These are phyloP conservation scores for Grifola frondosa DNA, from an alignment of 1,284 basidiomycete species.

Conservation along the genomic window DNA sequence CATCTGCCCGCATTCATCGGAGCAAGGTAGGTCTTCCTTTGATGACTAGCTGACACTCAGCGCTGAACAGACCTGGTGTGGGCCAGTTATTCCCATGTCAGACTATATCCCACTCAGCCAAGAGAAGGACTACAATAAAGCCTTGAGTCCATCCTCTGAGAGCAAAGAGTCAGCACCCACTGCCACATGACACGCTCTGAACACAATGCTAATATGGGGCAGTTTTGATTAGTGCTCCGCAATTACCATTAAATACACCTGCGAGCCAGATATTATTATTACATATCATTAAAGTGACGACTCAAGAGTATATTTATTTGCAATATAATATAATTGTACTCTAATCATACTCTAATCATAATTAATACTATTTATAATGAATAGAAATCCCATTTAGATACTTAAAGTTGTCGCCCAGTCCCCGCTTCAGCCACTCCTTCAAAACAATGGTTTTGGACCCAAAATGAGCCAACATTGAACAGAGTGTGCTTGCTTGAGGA, in stretches of 20 bases:
- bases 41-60: too few relatives aligned
- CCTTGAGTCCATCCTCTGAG: too few relatives aligned
- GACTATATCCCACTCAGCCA: too few relatives aligned
- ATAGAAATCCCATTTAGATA: conserved; percentile 15
- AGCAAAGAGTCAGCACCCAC: too few relatives aligned
- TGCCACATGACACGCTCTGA: too few relatives aligned
- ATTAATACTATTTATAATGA: conserved; percentile 1
- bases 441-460: conserved; percentile 18
- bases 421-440: conserved; percentile 25
- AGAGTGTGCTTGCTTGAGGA: too few relatives aligned
- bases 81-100: too few relatives aligned
- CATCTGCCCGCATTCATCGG: too few relatives aligned
- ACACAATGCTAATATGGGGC: too few relatives aligned
- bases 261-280: conserved; percentile 5
- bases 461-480: conserved; percentile 21
- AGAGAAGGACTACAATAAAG: too few relatives aligned
- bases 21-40: too few relatives aligned
- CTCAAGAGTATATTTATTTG: not conserved
- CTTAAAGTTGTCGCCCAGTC: conserved; percentile 18
- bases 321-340: conserved; percentile 9
- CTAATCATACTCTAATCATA: conserved; percentile 9
- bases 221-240: conserved; percentile 6
- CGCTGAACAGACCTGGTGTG: too few relatives aligned
- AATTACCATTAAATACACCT: conserved; percentile 12
- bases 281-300: not conserved